Base-by-base conservation (phyloP, 2,329 filamentous ascomycete genomes). In the Phaeosphaeriaceae sp. region DNA sequence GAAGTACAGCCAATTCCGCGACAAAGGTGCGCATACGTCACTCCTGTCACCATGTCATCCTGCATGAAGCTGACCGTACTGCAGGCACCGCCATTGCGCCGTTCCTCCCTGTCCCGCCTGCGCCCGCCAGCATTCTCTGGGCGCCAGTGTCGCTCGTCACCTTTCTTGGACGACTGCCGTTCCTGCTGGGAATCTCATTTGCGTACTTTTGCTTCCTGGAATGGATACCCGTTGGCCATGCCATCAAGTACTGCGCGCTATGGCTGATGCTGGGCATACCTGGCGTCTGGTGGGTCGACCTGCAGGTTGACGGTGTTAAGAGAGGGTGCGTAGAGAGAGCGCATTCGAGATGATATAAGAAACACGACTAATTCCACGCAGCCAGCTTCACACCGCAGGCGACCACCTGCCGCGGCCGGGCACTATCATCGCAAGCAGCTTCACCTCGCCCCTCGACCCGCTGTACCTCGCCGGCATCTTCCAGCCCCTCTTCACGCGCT, bases 261-360 rank as follows among this genome's bases (percentile, higher is more conserved):
- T 98, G 95, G 94, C 86, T 88, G 60, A 86, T 98, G 65, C 86
- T 99, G 67, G 90, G 88, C 40, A 90, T 96, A 58, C 92, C 93
- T 0, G 94, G 95, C 25, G 91, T 99, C 57, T 98, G 93, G 93
- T 98, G 94, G 94, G 89, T 97, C 56, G 95, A 99, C 78, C 83
- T 99, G n/a, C 94, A 97, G 78, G 92, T 99, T 65, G 95, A 99
- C 76, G 94, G 94, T 57, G 95, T 99, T 53, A 93, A 92, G 79
- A 91, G 93, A 80, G 95, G 95, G 80, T 93, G 77, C 55, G 82
- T 73, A 20, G 22, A 21, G 15, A 41, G 17, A 7, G 15, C 15
- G 4, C 7, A 13, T 20, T 22, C 40, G 47, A 21, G 21, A 3
- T 4, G 15, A 42, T 44, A 2, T 21, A 17, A 17, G 21, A 7